Percentiles rank a stretch among this genome's conserved stretches.
These are phyloP conservation scores for Fraxinus anomala DNA, from an alignment of 257 asterid genomes.

Conservation along the genomic window DNA sequence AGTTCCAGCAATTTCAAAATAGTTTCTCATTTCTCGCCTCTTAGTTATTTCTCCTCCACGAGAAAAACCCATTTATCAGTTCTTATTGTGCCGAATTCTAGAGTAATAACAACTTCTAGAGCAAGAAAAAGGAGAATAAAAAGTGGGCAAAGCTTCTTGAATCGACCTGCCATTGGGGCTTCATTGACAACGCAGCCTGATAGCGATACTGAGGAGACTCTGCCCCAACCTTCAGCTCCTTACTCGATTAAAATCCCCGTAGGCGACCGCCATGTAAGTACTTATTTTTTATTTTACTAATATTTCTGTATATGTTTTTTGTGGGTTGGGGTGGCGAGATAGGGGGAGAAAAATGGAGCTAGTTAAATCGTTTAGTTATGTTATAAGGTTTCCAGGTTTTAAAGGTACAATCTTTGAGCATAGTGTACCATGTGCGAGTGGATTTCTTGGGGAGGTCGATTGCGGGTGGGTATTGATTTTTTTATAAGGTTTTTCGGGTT, in stretches of 20 bases:
- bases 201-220: constrained; percentile 34
- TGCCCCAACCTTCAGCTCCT: constrained; percentile 47
- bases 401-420: neutral
- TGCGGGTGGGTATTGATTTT: neutral
- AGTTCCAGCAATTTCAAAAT: constrained; percentile 29
- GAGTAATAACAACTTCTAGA: constrained; percentile 28
- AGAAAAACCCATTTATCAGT: constrained; percentile 28
- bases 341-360: neutral
- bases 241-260: constrained; percentile 71
- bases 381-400: neutral
- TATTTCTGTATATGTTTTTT: neutral
- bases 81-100: constrained; percentile 34
- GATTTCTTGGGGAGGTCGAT: neutral
- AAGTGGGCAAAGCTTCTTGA: constrained; percentile 27
- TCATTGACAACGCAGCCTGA: constrained; percentile 37
- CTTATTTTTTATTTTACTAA: neutral
- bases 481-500: neutral
- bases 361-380: too few relatives aligned
- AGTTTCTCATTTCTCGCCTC: constrained; percentile 29
- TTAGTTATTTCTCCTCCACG: constrained; percentile 27
- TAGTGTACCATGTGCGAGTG: neutral
- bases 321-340: neutral
- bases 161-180: constrained; percentile 34
- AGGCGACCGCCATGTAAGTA: constrained; percentile 75
- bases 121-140: constrained; percentile 30